Evolutionary conservation across 495 filamentous ascomycete species (phyloP).

Genomic region (Neurospora sp.): DNA sequence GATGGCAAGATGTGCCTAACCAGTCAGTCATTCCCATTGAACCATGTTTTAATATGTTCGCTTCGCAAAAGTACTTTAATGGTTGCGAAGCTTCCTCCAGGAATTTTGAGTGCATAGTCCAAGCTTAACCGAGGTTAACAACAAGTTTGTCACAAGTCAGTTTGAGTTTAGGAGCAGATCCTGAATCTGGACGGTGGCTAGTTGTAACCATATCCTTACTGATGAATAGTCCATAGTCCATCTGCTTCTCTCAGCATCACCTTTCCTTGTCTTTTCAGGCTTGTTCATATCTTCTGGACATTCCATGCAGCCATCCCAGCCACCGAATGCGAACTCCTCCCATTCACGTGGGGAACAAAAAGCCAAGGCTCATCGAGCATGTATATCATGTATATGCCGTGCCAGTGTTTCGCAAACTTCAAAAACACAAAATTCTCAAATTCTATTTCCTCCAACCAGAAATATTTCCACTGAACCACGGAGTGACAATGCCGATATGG

Average conservation of each 20-base stretch:
- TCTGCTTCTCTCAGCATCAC: not conserved
- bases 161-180: not conserved
- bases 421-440: not conserved
- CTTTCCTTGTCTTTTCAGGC: not conserved
- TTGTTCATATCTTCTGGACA: not conserved
- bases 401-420: not conserved
- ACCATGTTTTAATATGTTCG: not conserved
- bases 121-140: not conserved
- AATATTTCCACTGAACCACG: not conserved
- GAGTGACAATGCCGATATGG: not conserved
- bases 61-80: not conserved
- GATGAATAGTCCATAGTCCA: not conserved
- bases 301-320: not conserved
- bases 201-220: not conserved
- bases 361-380: not conserved
- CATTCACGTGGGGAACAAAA: not conserved
- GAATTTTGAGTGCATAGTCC: not conserved
- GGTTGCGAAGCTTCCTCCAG: not conserved
- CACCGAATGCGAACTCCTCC: not conserved
- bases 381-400: not conserved
- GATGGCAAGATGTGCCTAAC: not conserved
- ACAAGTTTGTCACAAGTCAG: not conserved
- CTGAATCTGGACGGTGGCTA: not conserved
- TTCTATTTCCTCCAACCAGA: not conserved
- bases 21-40: not conserved